Percentiles rank a stretch among this genome's conserved stretches.
These are phyloP conservation scores for Boletus tylopilopsis DNA, from an alignment of 768 basidiomycete species.

Conservation along the genomic window DNA sequence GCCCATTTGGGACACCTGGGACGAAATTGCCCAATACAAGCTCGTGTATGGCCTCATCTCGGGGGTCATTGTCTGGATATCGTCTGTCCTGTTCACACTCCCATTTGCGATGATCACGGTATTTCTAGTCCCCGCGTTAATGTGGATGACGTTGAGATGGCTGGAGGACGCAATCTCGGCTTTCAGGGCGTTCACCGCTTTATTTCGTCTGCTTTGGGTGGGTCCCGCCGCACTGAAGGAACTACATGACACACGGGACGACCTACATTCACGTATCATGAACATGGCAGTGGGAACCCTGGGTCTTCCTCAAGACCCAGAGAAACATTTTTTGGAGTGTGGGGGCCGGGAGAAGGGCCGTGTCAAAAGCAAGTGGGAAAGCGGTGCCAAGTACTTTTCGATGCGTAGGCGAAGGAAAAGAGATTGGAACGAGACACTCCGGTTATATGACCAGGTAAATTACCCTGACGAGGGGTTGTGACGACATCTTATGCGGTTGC, in stretches of 20 bases:
- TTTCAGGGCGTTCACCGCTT: constrained; percentile 66
- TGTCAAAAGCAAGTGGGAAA: constrained; percentile 62
- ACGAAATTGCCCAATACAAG: constrained; percentile 89
- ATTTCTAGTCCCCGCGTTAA: constrained; percentile 61
- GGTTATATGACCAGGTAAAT: constrained; percentile 79
- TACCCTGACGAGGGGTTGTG: constrained; percentile 55
- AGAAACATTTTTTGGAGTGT: constrained; percentile 52
- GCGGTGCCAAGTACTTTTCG: constrained; percentile 73
- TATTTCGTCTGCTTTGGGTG: constrained; percentile 59
- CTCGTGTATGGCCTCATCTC: constrained; percentile 78
- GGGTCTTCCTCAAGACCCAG: constrained; percentile 66
- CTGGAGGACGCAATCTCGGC: constrained; percentile 80
- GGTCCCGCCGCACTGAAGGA: constrained; percentile 53
- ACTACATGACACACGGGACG: constrained; percentile 51
- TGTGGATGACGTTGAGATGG: constrained; percentile 93
- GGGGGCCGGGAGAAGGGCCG: constrained; percentile 73
- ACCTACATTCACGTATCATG: constrained; percentile 64
- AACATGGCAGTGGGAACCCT: constrained; percentile 54
- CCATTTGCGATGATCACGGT: constrained; percentile 57
- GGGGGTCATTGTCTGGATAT: constrained; percentile 64
- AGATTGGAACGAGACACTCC: constrained; percentile 86
- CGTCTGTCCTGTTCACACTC: constrained; percentile 53
- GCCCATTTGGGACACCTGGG: constrained; percentile 82
- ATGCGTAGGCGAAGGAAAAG: constrained; percentile 73
- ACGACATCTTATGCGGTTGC: constrained; percentile 1